Conservation (phyloP, 2,329 filamentous ascomycete genomes). For the Allantophomopsis lycopodina region DNA sequence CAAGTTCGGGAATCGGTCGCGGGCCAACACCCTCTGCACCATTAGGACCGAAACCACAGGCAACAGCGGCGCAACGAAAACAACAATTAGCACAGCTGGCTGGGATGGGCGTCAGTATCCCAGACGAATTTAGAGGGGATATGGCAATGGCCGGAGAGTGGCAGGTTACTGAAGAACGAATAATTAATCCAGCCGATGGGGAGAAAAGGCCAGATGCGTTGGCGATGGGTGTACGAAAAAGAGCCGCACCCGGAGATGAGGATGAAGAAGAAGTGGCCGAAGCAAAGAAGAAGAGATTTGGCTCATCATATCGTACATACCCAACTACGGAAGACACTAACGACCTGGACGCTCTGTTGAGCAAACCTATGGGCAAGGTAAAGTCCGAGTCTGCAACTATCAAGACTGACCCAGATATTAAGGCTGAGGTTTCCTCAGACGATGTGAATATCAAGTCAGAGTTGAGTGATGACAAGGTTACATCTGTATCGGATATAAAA, state of each 20-base stretch:
- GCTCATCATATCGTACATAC: constrained; percentile 19
- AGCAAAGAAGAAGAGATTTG: constrained; percentile 40
- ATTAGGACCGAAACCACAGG: constrained; percentile 16
- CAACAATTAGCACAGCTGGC: constrained; percentile 78
- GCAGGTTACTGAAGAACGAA: constrained; percentile 41
- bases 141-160: constrained; percentile 86
- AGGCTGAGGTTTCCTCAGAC: background rate
- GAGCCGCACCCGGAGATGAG: constrained; percentile 43
- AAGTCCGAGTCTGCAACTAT: constrained; percentile 7
- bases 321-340: constrained; percentile 15
- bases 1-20: constrained; percentile 10
- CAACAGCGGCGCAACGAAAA: constrained; percentile 54
- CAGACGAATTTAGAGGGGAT: constrained; percentile 62
- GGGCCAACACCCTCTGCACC: constrained; percentile 14
- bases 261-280: constrained; percentile 46
- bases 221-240: constrained; percentile 46
- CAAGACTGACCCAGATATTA: constrained; percentile 1
- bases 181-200: constrained; percentile 24
- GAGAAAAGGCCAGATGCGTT: constrained; percentile 26
- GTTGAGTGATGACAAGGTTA: background rate
- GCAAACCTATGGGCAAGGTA: constrained; percentile 13
- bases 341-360: constrained; percentile 24
- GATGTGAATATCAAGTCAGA: background rate
- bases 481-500: constrained; percentile 7
- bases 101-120: constrained; percentile 74